Evolutionary conservation across 345 rosid genomes (phyloP).

Genomic region (Hypericum perforatum): DNA sequence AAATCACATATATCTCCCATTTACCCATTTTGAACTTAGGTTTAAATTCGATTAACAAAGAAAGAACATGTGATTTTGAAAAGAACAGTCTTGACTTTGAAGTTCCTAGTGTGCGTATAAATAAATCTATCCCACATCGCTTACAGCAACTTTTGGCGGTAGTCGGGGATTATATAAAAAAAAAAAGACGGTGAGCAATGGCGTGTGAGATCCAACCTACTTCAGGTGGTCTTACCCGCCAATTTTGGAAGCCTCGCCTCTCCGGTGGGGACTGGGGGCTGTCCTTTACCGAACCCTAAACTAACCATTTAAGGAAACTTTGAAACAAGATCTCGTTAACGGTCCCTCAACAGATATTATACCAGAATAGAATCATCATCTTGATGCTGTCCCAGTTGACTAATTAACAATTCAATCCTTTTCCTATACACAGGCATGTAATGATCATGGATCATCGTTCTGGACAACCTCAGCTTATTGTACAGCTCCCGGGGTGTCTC

Average conservation of each 20-base stretch:
- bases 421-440: conserved; percentile 92
- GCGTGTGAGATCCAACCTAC: conserved; percentile 61
- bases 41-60: too few species aligned
- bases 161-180: too few species aligned
- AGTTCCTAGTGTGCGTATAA: too few species aligned
- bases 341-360: neutral
- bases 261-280: too few species aligned
- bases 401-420: conserved; percentile 73
- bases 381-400: conserved; percentile 43
- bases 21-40: too few species aligned
- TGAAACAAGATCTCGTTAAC: neutral
- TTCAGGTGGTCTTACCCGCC: conserved; percentile 54
- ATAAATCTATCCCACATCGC: too few species aligned
- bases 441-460: conserved; percentile 91
- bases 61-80: too few species aligned
- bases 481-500: conserved; percentile 86
- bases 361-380: conserved; percentile 14
- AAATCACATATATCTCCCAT: too few species aligned
- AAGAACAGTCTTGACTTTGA: too few species aligned
- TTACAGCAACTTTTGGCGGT: too few species aligned
- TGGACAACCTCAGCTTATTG: conserved; percentile 78
- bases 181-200: neutral
- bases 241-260: conserved; percentile 65
- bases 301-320: too few species aligned
- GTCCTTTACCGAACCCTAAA: too few species aligned